Conservation (phyloP, 371 early-diverging fungal species). For the Apophysomyces trapeziformis region DNA sequence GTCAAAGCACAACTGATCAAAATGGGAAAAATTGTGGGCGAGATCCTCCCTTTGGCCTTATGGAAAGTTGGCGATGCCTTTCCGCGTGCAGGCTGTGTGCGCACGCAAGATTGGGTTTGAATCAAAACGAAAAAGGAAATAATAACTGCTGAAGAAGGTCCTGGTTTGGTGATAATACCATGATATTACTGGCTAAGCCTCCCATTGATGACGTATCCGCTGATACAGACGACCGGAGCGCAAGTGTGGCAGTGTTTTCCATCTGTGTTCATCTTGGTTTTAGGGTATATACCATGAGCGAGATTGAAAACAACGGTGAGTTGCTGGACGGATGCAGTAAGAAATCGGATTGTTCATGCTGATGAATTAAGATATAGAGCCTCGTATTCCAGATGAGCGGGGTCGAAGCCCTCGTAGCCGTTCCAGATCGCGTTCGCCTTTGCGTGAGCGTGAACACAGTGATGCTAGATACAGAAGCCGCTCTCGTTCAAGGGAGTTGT, state of each 20-base stretch:
- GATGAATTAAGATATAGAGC: conserved; percentile 19
- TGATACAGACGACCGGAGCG: too few species aligned
- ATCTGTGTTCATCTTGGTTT: not conserved
- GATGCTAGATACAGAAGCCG: conserved; percentile 57
- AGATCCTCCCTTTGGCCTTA: too few species aligned
- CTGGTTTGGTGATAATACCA: too few species aligned
- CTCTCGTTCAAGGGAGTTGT: conserved; percentile 49
- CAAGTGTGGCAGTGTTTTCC: too few species aligned
- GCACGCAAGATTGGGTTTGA: too few species aligned
- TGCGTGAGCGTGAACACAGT: conserved; percentile 46
- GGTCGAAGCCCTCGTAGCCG: conserved; percentile 50
- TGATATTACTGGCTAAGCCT: not conserved
- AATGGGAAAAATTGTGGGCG: too few species aligned
- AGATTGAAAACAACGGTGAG: conserved; percentile 24
- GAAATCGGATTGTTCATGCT: not conserved
- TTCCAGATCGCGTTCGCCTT: conserved; percentile 54
- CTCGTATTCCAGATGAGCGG: conserved; percentile 49
- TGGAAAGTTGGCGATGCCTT: too few species aligned
- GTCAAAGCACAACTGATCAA: too few species aligned
- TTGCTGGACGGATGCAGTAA: not conserved
- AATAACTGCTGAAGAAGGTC: too few species aligned
- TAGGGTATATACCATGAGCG: conserved; percentile 18
- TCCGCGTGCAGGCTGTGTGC: too few species aligned
- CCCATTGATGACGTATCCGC: not conserved
- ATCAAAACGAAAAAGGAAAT: too few species aligned